Evolutionary conservation across 129 eudicot genomes (phyloP).

Genomic region (Smallanthus sonchifolius): DNA sequence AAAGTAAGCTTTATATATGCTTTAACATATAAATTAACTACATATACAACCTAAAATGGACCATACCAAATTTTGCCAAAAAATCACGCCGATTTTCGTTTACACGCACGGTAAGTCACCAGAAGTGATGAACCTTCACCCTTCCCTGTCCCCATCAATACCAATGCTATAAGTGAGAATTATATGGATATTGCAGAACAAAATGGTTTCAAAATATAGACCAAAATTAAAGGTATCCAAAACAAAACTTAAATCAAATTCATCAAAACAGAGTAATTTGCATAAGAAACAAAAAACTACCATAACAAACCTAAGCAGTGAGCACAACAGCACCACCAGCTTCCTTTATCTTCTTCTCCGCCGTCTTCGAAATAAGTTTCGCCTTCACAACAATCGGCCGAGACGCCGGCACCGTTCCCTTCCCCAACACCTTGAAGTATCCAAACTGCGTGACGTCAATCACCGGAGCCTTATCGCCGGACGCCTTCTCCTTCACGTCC

Average conservation of each 20-base stretch:
- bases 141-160: no score
- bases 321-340: constrained; percentile 64
- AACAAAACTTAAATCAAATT: background rate
- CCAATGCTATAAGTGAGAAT: no score
- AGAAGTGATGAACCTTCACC: no score
- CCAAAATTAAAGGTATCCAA: background rate
- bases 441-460: constrained; percentile 62
- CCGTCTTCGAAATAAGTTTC: constrained; percentile 49
- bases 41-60: no score
- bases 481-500: constrained; percentile 44
- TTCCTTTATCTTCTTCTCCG: constrained; percentile 74
- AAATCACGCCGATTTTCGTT: no score
- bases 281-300: background rate
- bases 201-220: background rate
- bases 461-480: constrained; percentile 36
- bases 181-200: background rate
- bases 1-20: no score
- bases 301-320: constrained; percentile 49
- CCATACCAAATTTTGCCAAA: no score
- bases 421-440: constrained; percentile 57
- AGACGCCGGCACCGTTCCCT: constrained; percentile 37
- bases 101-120: no score
- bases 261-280: background rate
- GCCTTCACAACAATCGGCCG: constrained; percentile 61
- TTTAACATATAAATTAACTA: no score